Evolutionary conservation across 2,329 filamentous ascomycete species (phyloP), one percentile per base, ranked within the genome.

Genomic region (Aureobasidium sp.): DNA sequence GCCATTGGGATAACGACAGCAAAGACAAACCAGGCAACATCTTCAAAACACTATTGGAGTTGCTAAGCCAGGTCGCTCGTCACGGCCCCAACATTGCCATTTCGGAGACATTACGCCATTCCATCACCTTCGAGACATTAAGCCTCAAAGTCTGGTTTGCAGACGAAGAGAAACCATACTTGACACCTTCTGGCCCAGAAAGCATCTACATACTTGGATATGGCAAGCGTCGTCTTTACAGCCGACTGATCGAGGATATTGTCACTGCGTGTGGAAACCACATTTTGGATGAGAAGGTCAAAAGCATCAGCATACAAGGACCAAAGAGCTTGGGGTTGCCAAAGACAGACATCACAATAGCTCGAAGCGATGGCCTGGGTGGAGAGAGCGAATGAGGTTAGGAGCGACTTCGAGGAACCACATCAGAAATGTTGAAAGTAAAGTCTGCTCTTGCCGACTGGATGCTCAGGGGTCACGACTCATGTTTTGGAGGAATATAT

Each of bases 161-260:
- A 9, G 55, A 59, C 9, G 55, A 59, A 39, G 55, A 59, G 8
- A 59, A 48, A 12, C 34, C 55, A 39, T 37, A 47, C 17, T 11
- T 48, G 7, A 29, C 37, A 8, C 8, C 55, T 8, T 47, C 55
- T 37, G 55, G 55, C 14, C 55, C 55, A 3, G 55, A 48, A 39
- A 47, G 55, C 6, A 27, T 59, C 8, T 59, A 59, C 42, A 59
- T 59, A 14, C 42, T 59, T 1, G 55, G 29, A 27, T 59, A 48
- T 36, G 55, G 55, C 29, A 59, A 59, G 53, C 53, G 53, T 25
- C 53, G 53, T 9, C 22, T 57, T 14, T 57, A 34, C 25, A 36
- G 14, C 6, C 25, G 17, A 7, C 8, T 57, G 27, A 45, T 57
- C 2, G 41, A 45, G 37, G 41, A 57, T 44, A 22, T 57, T 3